These are phyloP conservation scores for Amanita polypyramis DNA, from an alignment of 768 basidiomycete genomes.

Conservation along the genomic window DNA sequence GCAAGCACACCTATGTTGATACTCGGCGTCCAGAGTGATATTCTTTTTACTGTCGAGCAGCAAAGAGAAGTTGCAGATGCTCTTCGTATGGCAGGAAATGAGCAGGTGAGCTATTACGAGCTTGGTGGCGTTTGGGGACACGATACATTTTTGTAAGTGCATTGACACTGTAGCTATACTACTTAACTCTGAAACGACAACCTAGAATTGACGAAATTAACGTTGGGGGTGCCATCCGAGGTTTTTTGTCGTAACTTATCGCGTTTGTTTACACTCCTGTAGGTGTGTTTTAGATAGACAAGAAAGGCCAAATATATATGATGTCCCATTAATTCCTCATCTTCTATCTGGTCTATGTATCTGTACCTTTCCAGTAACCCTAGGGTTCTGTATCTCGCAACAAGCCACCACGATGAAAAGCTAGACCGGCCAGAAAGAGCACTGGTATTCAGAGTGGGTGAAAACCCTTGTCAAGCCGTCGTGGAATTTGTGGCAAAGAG, in stretches of 20 bases:
- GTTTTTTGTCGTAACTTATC: conserved; percentile 55
- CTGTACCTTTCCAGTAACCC: conserved; percentile 62
- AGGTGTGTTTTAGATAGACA: neutral
- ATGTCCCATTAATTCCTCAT: neutral
- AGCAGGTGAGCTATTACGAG: conserved; percentile 89
- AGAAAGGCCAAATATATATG: neutral
- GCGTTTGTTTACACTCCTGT: neutral
- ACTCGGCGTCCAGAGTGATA: conserved; percentile 93
- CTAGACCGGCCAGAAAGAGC: conserved; percentile 49
- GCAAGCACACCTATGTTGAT: conserved; percentile 72
- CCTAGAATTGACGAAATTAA: conserved; percentile 73
- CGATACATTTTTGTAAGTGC: conserved; percentile 85
- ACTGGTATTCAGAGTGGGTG: conserved; percentile 63
- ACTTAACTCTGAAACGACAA: conserved; percentile 4
- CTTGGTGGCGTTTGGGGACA: conserved; percentile 99
- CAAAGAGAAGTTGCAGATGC: conserved; percentile 93
- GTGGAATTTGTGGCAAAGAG: conserved; percentile 77
- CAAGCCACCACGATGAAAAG: conserved; percentile 55
- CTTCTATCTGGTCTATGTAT: conserved; percentile 39
- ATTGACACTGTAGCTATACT: neutral
- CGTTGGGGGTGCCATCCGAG: conserved; percentile 85
- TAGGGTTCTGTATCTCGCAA: conserved; percentile 63
- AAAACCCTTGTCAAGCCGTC: conserved; percentile 51
- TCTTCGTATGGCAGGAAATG: conserved; percentile 81
- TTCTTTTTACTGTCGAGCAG: conserved; percentile 94